Evolutionary conservation across 768 basidiomycete genomes (phyloP).

Genomic region (Boletus rex-veris): DNA sequence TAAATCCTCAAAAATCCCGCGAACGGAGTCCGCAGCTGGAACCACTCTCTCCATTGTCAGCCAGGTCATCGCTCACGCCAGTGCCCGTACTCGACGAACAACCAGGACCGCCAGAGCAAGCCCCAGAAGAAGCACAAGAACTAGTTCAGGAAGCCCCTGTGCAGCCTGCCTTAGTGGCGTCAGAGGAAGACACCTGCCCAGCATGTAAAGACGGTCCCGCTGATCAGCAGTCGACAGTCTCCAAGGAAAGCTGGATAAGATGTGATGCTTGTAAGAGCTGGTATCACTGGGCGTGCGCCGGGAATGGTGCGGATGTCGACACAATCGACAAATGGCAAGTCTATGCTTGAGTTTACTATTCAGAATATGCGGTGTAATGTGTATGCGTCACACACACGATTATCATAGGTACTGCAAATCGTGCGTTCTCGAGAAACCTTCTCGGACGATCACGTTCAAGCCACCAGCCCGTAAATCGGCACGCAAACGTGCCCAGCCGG

Average conservation of each 20-base stretch:
- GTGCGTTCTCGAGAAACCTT: slow-evolving; percentile 58
- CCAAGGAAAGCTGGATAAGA: slow-evolving; percentile 77
- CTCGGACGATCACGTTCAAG: slow-evolving; percentile 68
- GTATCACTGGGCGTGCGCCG: slow-evolving; percentile 83
- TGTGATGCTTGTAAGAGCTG: slow-evolving; percentile 80
- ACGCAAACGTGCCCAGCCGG: slow-evolving; percentile 67
- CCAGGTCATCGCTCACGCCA: slow-evolving; percentile 29
- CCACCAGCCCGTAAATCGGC: slow-evolving; percentile 78
- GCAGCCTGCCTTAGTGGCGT: slow-evolving; percentile 7
- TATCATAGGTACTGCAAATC: slow-evolving; percentile 61
- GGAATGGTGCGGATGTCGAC: slow-evolving; percentile 60
- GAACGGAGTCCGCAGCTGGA: slow-evolving; percentile 33
- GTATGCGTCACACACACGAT: slow-evolving; percentile 16
- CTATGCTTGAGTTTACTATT: slow-evolving; percentile 8
- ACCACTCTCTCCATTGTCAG: slow-evolving; percentile 30
- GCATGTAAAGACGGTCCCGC: slow-evolving; percentile 42
- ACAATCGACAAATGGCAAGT: slow-evolving; percentile 76
- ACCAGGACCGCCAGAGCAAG: slow-evolving; percentile 12
- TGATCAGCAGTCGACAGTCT: slow-evolving; percentile 34
- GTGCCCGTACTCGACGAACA: slow-evolving; percentile 22
- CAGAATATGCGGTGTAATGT: slow-evolving; percentile 11
- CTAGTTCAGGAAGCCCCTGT: slow-evolving; percentile 9
- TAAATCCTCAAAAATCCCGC: slow-evolving; percentile 34
- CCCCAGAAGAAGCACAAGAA: slow-evolving; percentile 13
- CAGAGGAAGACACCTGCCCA: slow-evolving; percentile 43